Evolutionary conservation across 2,329 filamentous ascomycete species (phyloP).

Genomic region (Aurifilum marmelostoma): DNA sequence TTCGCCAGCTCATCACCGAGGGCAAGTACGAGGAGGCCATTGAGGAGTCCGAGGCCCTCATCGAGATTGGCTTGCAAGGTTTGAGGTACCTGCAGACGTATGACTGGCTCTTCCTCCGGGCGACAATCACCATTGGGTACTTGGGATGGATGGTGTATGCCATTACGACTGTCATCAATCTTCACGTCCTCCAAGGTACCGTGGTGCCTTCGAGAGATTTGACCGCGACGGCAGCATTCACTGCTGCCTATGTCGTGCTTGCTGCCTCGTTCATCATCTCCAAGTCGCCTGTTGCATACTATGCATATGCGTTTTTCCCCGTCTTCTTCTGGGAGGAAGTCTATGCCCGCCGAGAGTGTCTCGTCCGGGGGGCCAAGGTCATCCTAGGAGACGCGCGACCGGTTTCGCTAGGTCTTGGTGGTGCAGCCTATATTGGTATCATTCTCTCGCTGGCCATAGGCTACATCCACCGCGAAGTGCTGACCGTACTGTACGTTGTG

Average conservation of each 20-base stretch:
- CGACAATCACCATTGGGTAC: slow-evolving; percentile 87
- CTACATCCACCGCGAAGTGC: slow-evolving; percentile 88
- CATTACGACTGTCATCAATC: slow-evolving; percentile 82
- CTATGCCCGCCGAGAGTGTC: slow-evolving; percentile 72
- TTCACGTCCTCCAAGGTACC: slow-evolving; percentile 79
- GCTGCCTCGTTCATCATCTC: slow-evolving; percentile 82
- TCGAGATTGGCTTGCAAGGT: slow-evolving; percentile 77
- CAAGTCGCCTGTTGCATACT: slow-evolving; percentile 81
- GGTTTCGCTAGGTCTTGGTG: slow-evolving; percentile 60
- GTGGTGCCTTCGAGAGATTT: slow-evolving; percentile 66
- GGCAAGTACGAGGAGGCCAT: slow-evolving; percentile 78
- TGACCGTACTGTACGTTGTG: slow-evolving; percentile 77
- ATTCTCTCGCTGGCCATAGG: slow-evolving; percentile 85
- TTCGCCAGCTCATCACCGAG: slow-evolving; percentile 68
- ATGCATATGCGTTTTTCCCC: slow-evolving; percentile 89
- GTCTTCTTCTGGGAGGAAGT: slow-evolving; percentile 97
- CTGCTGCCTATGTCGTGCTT: slow-evolving; percentile 72
- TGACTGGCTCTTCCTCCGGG: slow-evolving; percentile 93
- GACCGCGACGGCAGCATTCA: slow-evolving; percentile 67
- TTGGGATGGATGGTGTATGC: slow-evolving; percentile 95
- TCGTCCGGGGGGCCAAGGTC: slow-evolving; percentile 66
- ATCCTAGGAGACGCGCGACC: slow-evolving; percentile 66
- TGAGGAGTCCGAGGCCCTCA: slow-evolving; percentile 73
- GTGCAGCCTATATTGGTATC: slow-evolving; percentile 69
- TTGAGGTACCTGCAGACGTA: slow-evolving; percentile 96